Base-by-base conservation (phyloP, 1,284 basidiomycete species). In the Gomphus sp. region DNA sequence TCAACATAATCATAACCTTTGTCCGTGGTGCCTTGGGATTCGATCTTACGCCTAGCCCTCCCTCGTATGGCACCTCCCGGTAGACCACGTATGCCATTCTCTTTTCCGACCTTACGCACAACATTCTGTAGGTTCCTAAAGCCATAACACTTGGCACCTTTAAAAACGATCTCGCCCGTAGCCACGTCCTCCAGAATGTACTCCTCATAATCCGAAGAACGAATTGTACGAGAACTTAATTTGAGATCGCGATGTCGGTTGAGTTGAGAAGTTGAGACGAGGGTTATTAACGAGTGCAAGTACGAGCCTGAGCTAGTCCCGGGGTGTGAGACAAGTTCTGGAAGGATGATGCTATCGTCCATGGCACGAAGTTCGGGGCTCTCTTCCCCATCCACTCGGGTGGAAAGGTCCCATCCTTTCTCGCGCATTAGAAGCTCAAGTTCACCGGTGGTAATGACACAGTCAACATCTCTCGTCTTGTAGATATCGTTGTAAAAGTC, bases 81-180 rank as follows among this genome's bases (percentile, higher is more conserved):
- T 82, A 33, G 82, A 48, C 88, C 89, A 10, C 75, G 77, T 44
- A 94, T 76, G 0, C 94, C 93, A 0, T 85, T 81, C 63, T 93
- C 89, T 63, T 83, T 84, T n/a, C 89, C 91, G 9, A 98, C 86
- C 72, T 93, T 94, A 59, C 95, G 80, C 50, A 99, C 96, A 52
- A 99, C 82, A 69, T 98, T 99, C 72, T 99, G 96, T 56, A 99
- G 76, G 71, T 99, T 99, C 56, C 93, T 82, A 76, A 99, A 99
- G 2, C 97, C 97, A 68, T 98, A 99, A 71, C 94, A 98, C 64
- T 89, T 92, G 2, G 95, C 93, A 3, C 93, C 96, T 64, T 87
- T 87, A 77, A 98, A 98, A 25, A 99, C 75, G 33, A 88, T 76
- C 59, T 80, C 76, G 47, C 80, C 82, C 4, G 73, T 73, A 49